Conservation (phyloP, 2,329 filamentous ascomycete species). For the Pseudovirgaria hyperparasitica region DNA sequence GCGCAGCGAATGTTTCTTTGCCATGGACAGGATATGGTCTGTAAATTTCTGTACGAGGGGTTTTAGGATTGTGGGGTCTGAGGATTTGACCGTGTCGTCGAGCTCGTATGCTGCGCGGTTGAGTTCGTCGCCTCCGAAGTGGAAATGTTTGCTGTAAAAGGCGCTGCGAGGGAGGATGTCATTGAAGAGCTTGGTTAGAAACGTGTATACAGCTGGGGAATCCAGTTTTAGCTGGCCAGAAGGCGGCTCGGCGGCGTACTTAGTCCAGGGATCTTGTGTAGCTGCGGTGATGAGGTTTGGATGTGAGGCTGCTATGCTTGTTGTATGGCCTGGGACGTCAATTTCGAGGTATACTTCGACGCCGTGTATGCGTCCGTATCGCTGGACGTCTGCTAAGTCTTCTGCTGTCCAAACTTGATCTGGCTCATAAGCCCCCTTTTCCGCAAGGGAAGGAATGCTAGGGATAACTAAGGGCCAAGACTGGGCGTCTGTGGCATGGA, state of each 20-base stretch:
- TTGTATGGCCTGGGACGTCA: slow-evolving; percentile 71
- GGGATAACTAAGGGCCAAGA: slow-evolving; percentile 78
- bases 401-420: slow-evolving; percentile 54
- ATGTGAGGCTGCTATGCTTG: slow-evolving; percentile 50
- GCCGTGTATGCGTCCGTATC: slow-evolving; percentile 55
- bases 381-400: slow-evolving; percentile 54
- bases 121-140: slow-evolving; percentile 80
- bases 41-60: slow-evolving; percentile 71
- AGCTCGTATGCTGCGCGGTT: slow-evolving; percentile 63
- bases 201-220: slow-evolving; percentile 53
- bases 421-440: slow-evolving; percentile 59
- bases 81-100: too few species aligned
- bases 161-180: slow-evolving; percentile 52
- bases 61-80: slow-evolving; percentile 49
- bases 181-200: slow-evolving; percentile 59
- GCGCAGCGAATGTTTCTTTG: slow-evolving; percentile 50
- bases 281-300: slow-evolving; percentile 60
- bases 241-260: slow-evolving; percentile 42
- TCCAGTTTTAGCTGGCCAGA: slow-evolving; percentile 63
- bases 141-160: slow-evolving; percentile 63
- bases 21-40: slow-evolving; percentile 52
- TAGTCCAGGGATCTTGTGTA: slow-evolving; percentile 41
- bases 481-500: slow-evolving; percentile 73
- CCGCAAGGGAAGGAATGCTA: slow-evolving; percentile 55
- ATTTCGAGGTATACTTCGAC: slow-evolving; percentile 64